Base-by-base conservation (phyloP, 768 basidiomycete genomes). In the Russula lepida region DNA sequence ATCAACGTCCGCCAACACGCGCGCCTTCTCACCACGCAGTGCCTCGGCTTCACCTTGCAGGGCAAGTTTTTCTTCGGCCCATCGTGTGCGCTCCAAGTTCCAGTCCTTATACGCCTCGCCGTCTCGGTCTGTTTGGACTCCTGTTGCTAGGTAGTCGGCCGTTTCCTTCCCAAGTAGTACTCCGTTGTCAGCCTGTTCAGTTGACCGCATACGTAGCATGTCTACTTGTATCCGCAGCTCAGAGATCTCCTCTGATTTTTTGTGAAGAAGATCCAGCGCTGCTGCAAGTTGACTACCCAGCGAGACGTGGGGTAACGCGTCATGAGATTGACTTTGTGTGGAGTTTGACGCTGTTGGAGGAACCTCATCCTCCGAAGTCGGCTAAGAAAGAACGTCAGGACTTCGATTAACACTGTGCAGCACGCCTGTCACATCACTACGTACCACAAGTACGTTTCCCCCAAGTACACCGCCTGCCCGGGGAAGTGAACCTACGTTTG, bases 211-310 rank as follows among this genome's bases (percentile, higher is more conserved):
- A 21, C 44, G 44, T 32, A 47, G 37, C 1, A 12, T 27, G 12
- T 53, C 27, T n/a, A 66, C 48, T 43, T 53, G 51, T 5, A 39
- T 37, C 54, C 58, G 57, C 11, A 65, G 60, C 13, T 60, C 57
- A 12, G 52, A 53, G 43, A 59, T 59, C 44, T 65, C 60, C 43
- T 65, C 66, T 6, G 66, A 65, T 21, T 57, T 65, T 37, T 44
- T 53, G 48, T 65, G 55, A 15, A 65, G 57, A 25, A 66, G 59
- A 25, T 37, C 35, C n/a, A 65, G 37, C 11, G 64, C 66, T 37
- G 30, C 41, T 6, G 63, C 56, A 2, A 61, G 65, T 35, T 64
- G 64, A 33, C 37, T 50, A 41, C 50, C 32, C 32, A 56, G 27
- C 4, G 64, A 59, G 21, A 27, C 44, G 7, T 56, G 52, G 23